Conservation (phyloP, 495 filamentous ascomycete species). For the Aspergillus mulundensis region DNA sequence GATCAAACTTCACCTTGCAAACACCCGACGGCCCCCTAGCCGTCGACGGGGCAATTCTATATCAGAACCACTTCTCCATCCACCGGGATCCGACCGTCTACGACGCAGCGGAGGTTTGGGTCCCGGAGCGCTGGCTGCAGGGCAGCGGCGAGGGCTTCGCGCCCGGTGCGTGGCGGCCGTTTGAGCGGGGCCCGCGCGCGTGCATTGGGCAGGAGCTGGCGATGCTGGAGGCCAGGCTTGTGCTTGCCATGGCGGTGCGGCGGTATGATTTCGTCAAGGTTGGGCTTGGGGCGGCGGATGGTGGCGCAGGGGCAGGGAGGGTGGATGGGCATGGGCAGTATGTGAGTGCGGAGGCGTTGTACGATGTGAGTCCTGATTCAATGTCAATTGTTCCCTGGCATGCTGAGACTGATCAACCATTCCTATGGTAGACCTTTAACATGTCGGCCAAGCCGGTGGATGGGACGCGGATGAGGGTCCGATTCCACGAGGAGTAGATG, state of each 20-base stretch:
- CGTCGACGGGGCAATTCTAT: no score
- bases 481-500: background rate
- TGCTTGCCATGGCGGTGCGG: conserved; percentile 34
- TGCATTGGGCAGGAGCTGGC: conserved; percentile 52
- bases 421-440: conserved; percentile 16
- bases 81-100: no score
- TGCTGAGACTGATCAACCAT: no score
- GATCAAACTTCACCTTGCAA: no score
- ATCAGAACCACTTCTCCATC: no score
- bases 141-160: conserved; percentile 8
- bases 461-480: conserved; percentile 21
- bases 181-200: conserved; percentile 44
- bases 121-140: conserved; percentile 24
- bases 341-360: conserved; percentile 37
- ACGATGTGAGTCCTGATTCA: conserved; percentile 37
- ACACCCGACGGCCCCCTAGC: no score
- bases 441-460: conserved; percentile 21
- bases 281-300: conserved; percentile 36
- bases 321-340: conserved; percentile 37
- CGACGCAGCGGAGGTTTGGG: conserved; percentile 10
- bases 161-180: conserved; percentile 41
- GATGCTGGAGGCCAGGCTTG: conserved; percentile 37
- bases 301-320: conserved; percentile 18
- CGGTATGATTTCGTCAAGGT: conserved; percentile 43
- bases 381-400: background rate